phyloP scores from a whole-genome alignment of 1,139 yeast genomes.

The Candida gigantensis region DNA sequence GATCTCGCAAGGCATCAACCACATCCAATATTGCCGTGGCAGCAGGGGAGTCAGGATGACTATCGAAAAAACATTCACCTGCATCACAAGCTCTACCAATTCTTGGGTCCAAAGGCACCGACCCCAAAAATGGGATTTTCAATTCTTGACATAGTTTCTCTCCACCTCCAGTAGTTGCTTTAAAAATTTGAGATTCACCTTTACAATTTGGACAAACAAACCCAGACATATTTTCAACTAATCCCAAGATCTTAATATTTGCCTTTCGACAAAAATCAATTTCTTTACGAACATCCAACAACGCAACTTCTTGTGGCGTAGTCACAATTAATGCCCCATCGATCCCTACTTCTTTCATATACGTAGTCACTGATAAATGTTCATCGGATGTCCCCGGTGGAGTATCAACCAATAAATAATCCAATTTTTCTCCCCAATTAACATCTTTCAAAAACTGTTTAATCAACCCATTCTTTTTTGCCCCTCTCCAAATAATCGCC shows the following conservation, averaged over 20 bases:
- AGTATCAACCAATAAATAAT: slow-evolving; percentile 88
- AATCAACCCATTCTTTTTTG: slow-evolving; percentile 88
- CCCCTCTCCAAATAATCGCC: slow-evolving; percentile 97
- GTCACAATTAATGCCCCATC: slow-evolving; percentile 96
- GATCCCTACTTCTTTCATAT: slow-evolving; percentile 84
- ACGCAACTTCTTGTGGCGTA: slow-evolving; percentile 96
- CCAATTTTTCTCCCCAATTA: slow-evolving; percentile 87
- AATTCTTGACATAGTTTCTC: slow-evolving; percentile 76
- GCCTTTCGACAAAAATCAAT: slow-evolving; percentile 94
- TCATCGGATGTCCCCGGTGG: slow-evolving; percentile 99
- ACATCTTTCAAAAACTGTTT: slow-evolving; percentile 94
- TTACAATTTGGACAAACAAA: slow-evolving; percentile 95
- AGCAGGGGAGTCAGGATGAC: slow-evolving; percentile 91
- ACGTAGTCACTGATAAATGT: slow-evolving; percentile 85
- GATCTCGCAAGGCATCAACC: slow-evolving; percentile 62
- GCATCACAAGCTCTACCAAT: slow-evolving; percentile 86
- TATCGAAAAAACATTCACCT: slow-evolving; percentile 85
- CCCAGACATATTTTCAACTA: slow-evolving; percentile 98
- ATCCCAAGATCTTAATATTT: slow-evolving; percentile 77
- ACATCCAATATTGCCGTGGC: slow-evolving; percentile 83
- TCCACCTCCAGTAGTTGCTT: slow-evolving; percentile 98
- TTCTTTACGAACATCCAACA: slow-evolving; percentile 92
- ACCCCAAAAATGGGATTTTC: slow-evolving; percentile 76
- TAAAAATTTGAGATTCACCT: slow-evolving; percentile 87
- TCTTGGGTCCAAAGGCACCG: slow-evolving; percentile 94